Evolutionary conservation across 2,329 filamentous ascomycete genomes (phyloP).

Genomic region (Fusarium oligoseptatum): DNA sequence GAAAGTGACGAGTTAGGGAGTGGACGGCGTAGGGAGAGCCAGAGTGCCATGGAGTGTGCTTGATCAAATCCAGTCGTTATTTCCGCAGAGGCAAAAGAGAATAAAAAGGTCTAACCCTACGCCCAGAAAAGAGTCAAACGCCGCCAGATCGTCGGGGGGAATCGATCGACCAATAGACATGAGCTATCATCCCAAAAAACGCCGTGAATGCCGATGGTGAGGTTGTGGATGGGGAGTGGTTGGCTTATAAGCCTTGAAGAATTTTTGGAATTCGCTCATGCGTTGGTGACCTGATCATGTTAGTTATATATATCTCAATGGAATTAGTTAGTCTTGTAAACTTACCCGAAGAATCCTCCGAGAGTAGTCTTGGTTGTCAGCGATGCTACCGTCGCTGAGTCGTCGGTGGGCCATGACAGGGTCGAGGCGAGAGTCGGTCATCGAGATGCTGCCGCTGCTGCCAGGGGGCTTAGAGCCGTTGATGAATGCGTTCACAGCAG

Average conservation of each 20-base stretch:
- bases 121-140: conserved; percentile 54
- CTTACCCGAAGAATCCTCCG: conserved; percentile 93
- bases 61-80: conserved; percentile 50
- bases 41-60: conserved; percentile 43
- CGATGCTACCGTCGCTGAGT: conserved; percentile 95
- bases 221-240: conserved; percentile 18
- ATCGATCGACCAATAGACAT: conserved; percentile 53
- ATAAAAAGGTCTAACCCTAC: conserved; percentile 52
- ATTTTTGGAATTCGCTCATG: conserved; percentile 56
- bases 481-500: conserved; percentile 83
- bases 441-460: conserved; percentile 75
- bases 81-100: conserved; percentile 45
- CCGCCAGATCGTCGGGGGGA: conserved; percentile 51
- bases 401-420: conserved; percentile 86
- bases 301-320: conserved; percentile 15
- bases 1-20: conserved; percentile 52
- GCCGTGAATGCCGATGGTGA: conserved; percentile 57
- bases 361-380: conserved; percentile 97
- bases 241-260: conserved; percentile 25
- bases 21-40: conserved; percentile 55
- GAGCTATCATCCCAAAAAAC: conserved; percentile 58
- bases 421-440: conserved; percentile 87
- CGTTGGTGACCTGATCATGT: conserved; percentile 67
- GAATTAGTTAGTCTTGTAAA: conserved; percentile 23
- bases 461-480: conserved; percentile 72